A percentile compares a stretch with the other conserved stretches of the same genome.
These are phyloP conservation scores for Mangifera indica DNA, from an alignment of 345 rosid species.

Conservation along the genomic window DNA sequence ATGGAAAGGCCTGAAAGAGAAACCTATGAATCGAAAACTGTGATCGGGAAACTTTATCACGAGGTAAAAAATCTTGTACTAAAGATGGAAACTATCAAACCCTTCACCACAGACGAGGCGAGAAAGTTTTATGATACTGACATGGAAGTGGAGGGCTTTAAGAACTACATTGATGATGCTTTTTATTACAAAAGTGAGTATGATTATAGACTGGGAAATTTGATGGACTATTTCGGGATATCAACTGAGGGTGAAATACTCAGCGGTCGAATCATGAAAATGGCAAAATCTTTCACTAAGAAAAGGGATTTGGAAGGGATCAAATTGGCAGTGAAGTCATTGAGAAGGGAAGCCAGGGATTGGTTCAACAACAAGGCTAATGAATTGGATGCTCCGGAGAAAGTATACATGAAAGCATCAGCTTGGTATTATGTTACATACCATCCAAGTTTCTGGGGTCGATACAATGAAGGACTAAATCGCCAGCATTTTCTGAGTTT, in stretches of 20 bases:
- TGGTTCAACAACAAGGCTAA: constrained; percentile 35
- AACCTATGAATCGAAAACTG: constrained; percentile 43
- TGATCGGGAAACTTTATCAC: constrained; percentile 54
- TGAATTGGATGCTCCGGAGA: constrained; percentile 18
- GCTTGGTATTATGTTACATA: constrained; percentile 49
- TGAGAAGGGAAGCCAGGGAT: constrained; percentile 45
- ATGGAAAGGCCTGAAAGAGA: constrained; percentile 51
- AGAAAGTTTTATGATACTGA: constrained; percentile 38
- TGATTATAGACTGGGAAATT: constrained; percentile 40
- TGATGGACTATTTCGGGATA: constrained; percentile 51
- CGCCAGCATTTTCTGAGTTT: constrained; percentile 37
- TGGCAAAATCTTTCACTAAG: constrained; percentile 40
- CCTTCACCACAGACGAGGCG: constrained; percentile 42
- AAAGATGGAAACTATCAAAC: constrained; percentile 17
- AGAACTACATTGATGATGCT: constrained; percentile 34
- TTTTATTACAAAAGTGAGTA: constrained; percentile 32
- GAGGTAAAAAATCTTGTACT: constrained; percentile 42
- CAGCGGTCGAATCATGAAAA: constrained; percentile 43
- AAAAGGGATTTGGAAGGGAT: constrained; percentile 39
- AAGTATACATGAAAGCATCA: constrained; percentile 41
- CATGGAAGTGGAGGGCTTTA: constrained; percentile 53
- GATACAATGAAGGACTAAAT: constrained; percentile 16
- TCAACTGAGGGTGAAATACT: constrained; percentile 57
- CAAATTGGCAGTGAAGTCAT: constrained; percentile 27
- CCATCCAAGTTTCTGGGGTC: constrained; percentile 35